Evolutionary conservation across 306 rosid species (phyloP).

Genomic region (Quercus agrifolia): DNA sequence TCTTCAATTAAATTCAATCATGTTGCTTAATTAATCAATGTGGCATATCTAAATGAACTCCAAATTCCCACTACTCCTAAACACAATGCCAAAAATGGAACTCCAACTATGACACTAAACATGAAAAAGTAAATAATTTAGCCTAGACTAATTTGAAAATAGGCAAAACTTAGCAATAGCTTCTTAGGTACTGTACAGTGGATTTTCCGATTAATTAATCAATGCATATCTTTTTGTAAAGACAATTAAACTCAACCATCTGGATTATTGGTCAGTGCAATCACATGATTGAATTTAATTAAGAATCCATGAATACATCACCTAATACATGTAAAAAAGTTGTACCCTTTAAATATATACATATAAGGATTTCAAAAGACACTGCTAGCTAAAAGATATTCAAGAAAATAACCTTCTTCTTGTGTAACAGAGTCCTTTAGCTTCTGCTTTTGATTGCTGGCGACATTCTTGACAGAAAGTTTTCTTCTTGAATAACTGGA

Average conservation of each 20-base stretch:
- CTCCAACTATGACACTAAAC: neutral
- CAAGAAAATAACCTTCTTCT: slow-evolving; percentile 30
- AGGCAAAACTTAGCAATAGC: neutral
- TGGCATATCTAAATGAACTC: neutral
- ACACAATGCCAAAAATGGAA: neutral
- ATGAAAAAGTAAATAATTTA: neutral
- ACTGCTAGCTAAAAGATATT: neutral
- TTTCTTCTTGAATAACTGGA: slow-evolving; percentile 32
- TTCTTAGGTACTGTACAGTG: no score
- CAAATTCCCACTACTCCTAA: neutral
- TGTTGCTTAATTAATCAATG: no score
- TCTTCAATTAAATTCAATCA: no score
- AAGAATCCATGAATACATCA: no score
- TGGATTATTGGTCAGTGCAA: no score
- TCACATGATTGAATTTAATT: no score
- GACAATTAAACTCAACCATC: no score
- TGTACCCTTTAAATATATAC: no score
- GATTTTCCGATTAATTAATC: no score
- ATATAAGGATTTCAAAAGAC: neutral
- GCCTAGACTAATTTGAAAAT: neutral
- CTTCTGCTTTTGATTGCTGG: slow-evolving; percentile 41
- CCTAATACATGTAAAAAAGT: no score
- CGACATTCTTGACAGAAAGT: slow-evolving; percentile 39
- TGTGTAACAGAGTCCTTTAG: slow-evolving; percentile 21
- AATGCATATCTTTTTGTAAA: no score